Evolutionary conservation across 345 rosid genomes (phyloP).

Genomic region (Angophora floribunda): DNA sequence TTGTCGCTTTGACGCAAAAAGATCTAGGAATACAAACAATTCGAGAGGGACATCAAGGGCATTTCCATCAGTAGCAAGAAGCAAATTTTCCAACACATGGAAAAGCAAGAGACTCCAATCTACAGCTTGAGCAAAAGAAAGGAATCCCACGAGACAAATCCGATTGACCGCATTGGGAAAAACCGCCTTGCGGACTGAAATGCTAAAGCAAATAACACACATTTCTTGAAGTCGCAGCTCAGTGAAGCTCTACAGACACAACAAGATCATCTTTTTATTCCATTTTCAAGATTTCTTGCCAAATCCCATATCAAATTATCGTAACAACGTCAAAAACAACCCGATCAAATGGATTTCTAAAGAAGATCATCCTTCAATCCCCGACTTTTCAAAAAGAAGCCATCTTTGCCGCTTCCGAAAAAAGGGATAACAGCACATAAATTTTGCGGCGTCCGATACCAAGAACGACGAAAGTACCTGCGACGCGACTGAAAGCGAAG

Average conservation of each 20-base stretch:
- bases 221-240: background rate
- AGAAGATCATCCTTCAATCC: background rate
- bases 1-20: slow-evolving; percentile 33
- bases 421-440: background rate
- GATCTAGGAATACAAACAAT: slow-evolving; percentile 25
- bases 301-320: background rate
- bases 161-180: background rate
- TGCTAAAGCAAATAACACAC: background rate
- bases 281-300: background rate
- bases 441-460: background rate
- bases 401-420: background rate
- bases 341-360: background rate
- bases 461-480: background rate
- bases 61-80: background rate
- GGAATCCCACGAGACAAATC: background rate
- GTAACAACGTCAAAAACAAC: background rate
- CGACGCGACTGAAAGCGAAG: background rate
- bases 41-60: background rate
- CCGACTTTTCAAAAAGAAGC: background rate
- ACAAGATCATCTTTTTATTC: background rate
- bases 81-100: background rate
- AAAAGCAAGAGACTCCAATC: background rate
- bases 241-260: background rate
- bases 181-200: background rate
- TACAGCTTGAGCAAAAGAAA: background rate